A percentile compares a stretch with the other conserved stretches of the same genome.
phyloP scores from a whole-genome alignment of 2,329 filamentous ascomycete genomes.

The Fusarium dlaminii region DNA sequence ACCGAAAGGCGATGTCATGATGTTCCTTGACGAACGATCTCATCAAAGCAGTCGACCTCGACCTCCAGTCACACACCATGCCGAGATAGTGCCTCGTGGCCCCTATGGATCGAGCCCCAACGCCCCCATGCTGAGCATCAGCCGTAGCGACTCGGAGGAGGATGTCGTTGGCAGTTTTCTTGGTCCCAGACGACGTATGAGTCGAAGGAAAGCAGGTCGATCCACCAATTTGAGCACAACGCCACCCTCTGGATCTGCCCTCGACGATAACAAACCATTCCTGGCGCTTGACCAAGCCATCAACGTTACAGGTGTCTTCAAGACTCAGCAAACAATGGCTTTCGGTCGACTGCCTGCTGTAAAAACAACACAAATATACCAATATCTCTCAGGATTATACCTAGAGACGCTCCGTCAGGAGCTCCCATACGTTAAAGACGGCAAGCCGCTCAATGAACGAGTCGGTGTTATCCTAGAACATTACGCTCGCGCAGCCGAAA shows the following conservation, averaged over 20 bases:
- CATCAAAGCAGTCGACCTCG: slow-evolving; percentile 54
- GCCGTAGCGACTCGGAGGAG: slow-evolving; percentile 72
- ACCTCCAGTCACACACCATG: slow-evolving; percentile 49
- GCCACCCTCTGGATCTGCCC: slow-evolving; percentile 55
- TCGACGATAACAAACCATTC: slow-evolving; percentile 51
- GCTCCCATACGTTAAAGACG: slow-evolving; percentile 54
- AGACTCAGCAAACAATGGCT: slow-evolving; percentile 70
- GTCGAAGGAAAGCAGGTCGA: slow-evolving; percentile 56
- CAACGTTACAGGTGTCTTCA: slow-evolving; percentile 65
- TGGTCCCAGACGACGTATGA: slow-evolving; percentile 54
- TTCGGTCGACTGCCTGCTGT: slow-evolving; percentile 66
- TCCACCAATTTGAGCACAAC: slow-evolving; percentile 63
- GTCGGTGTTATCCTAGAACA: slow-evolving; percentile 62
- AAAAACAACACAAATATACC: slow-evolving; percentile 61
- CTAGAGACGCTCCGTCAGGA: slow-evolving; percentile 62
- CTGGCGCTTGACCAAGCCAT: slow-evolving; percentile 68
- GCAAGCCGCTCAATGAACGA: slow-evolving; percentile 55
- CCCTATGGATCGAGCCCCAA: slow-evolving; percentile 61
- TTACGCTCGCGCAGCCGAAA: slow-evolving; percentile 67
- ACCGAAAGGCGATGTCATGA: slow-evolving; percentile 65
- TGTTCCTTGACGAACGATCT: slow-evolving; percentile 69
- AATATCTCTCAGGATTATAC: slow-evolving; percentile 66
- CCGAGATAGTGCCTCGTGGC: slow-evolving; percentile 49
- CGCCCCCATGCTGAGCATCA: slow-evolving; percentile 62
- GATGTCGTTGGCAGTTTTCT: slow-evolving; percentile 70